Evolutionary conservation across 1,284 basidiomycete species (phyloP).

Genomic region (Puccinia triticina): DNA sequence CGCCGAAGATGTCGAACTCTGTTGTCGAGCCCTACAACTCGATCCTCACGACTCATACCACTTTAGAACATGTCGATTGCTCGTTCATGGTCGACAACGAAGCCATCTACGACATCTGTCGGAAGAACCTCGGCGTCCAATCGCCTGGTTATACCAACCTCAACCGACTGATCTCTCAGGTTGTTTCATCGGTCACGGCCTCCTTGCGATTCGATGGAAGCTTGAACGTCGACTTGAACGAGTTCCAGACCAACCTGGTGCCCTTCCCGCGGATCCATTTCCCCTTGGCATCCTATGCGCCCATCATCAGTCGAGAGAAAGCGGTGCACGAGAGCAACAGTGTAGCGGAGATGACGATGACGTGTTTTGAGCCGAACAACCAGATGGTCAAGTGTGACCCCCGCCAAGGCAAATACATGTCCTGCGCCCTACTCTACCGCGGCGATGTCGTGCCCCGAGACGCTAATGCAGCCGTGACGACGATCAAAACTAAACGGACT

Average conservation of each 20-base stretch:
- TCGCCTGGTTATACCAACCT: constrained; percentile 92
- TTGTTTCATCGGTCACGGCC: constrained; percentile 97
- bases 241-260: constrained; percentile 98
- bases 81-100: constrained; percentile 98
- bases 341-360: constrained; percentile 96
- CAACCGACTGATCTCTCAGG: constrained; percentile 88
- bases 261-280: constrained; percentile 86
- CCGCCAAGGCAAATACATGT: constrained; percentile 61
- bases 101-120: constrained; percentile 96
- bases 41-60: constrained; percentile 96
- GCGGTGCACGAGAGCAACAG: constrained; percentile 96
- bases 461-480: constrained; percentile 60
- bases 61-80: constrained; percentile 98
- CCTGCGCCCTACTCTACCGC: constrained; percentile 60
- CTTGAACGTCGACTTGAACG: constrained; percentile 94
- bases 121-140: constrained; percentile 83
- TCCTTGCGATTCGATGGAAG: constrained; percentile 97
- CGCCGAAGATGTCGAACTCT: constrained; percentile 91
- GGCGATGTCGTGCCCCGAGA: constrained; percentile 61
- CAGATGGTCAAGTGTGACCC: constrained; percentile 75
- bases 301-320: constrained; percentile 78
- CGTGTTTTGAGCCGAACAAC: constrained; percentile 95
- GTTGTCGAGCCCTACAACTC: constrained; percentile 99
- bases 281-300: constrained; percentile 93
- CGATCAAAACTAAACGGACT: constrained; percentile 61